Evolutionary conservation across 768 basidiomycete genomes (phyloP).

Genomic region (Trametes punicea): DNA sequence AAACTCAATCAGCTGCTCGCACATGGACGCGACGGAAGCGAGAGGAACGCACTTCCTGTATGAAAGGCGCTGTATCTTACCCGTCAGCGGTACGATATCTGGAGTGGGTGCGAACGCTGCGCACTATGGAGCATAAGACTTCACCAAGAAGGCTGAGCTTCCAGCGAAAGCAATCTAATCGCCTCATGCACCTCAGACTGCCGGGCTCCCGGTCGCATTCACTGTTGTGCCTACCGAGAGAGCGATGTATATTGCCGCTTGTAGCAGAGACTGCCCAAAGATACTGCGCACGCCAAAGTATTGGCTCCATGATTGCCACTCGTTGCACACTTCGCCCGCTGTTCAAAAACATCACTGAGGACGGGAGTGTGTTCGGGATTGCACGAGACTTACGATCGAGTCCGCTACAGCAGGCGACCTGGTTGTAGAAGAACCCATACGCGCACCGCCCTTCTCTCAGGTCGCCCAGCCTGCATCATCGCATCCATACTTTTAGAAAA

Average conservation of each 20-base stretch:
- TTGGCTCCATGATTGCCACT: slow-evolving; percentile 70
- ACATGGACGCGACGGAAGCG: neutral
- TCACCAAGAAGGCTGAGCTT: slow-evolving; percentile 60
- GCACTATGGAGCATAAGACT: slow-evolving; percentile 69
- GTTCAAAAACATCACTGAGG: neutral
- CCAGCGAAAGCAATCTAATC: slow-evolving; percentile 57
- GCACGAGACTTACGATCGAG: slow-evolving; percentile 44
- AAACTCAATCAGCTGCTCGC: neutral
- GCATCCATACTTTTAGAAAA: neutral
- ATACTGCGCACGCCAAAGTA: slow-evolving; percentile 51
- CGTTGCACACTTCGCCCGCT: slow-evolving; percentile 66
- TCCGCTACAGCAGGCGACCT: slow-evolving; percentile 67
- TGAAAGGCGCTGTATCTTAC: slow-evolving; percentile 57
- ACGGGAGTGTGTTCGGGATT: neutral
- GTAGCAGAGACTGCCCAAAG: slow-evolving; percentile 58
- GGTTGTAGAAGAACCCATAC: slow-evolving; percentile 70
- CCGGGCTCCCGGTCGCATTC: neutral
- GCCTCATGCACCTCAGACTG: neutral
- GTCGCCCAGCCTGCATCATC: slow-evolving; percentile 54
- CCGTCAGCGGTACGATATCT: neutral
- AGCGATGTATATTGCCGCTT: slow-evolving; percentile 60
- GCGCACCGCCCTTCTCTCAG: slow-evolving; percentile 65
- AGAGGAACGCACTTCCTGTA: slow-evolving; percentile 63
- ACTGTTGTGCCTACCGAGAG: slow-evolving; percentile 49
- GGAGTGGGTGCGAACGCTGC: slow-evolving; percentile 20